Conservation (phyloP, 441 rosid species). For the Viola pubescens region DNA sequence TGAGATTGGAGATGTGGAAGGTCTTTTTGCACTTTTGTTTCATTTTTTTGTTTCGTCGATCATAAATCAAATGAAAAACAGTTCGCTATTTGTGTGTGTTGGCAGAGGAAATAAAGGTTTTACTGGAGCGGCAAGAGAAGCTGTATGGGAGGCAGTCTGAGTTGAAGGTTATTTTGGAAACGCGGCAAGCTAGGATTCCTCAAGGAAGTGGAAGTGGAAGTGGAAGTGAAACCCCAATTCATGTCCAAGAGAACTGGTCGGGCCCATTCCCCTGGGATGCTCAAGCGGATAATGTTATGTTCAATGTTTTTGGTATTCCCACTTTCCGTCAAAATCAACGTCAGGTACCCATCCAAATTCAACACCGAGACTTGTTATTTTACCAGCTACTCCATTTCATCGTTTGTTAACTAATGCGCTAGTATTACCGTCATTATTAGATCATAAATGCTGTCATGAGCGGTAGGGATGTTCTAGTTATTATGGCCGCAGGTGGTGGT, state of each 20-base stretch:
- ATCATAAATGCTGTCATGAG: constrained; percentile 81
- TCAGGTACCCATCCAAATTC: constrained; percentile 29
- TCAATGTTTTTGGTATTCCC: constrained; percentile 82
- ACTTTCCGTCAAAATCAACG: constrained; percentile 79
- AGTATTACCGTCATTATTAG: constrained; percentile 62
- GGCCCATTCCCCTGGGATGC: constrained; percentile 84
- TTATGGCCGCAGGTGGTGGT: constrained; percentile 99
- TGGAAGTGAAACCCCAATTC: constrained; percentile 6
- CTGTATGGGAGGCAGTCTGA: constrained; percentile 65
- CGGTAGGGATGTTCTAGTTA: constrained; percentile 80
- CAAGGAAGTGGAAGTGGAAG: neutral
- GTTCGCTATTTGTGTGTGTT: neutral
- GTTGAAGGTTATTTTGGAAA: constrained; percentile 51
- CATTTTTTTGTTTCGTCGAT: neutral
- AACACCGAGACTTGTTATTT: neutral
- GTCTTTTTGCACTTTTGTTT: neutral
- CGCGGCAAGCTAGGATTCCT: constrained; percentile 27
- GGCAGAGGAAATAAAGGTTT: constrained; percentile 54
- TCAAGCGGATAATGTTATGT: constrained; percentile 58
- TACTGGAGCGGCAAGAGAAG: constrained; percentile 67
- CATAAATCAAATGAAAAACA: neutral
- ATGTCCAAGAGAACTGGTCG: constrained; percentile 50
- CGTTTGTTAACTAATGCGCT: neutral
- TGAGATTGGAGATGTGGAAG: neutral
- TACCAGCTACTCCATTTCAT: too few species aligned